These are phyloP conservation scores for Ceratocystis smalleyi DNA, from an alignment of 2,329 filamentous ascomycete species.

Conservation along the genomic window DNA sequence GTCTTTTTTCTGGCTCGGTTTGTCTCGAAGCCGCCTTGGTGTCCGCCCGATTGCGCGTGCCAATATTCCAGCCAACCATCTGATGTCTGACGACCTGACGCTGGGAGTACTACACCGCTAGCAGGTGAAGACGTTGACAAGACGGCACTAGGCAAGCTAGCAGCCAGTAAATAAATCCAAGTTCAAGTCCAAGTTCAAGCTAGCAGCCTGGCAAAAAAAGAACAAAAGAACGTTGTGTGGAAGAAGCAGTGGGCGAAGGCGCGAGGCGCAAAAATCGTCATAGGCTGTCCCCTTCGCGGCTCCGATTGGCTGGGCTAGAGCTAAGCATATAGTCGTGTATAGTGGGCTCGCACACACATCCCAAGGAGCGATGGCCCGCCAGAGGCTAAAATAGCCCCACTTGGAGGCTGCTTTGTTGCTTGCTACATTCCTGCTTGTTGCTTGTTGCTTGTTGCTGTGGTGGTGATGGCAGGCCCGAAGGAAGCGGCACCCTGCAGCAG, in stretches of 20 bases:
- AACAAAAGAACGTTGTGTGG: neutral
- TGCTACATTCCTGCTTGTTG: neutral
- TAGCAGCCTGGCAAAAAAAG: neutral
- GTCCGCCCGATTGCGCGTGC: neutral
- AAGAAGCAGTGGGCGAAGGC: neutral
- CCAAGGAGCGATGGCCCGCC: neutral
- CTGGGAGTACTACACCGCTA: too few species aligned
- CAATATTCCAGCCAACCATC: neutral
- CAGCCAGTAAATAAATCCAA: neutral
- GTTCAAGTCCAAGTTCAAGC: neutral
- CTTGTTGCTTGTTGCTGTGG: neutral
- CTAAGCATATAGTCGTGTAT: neutral
- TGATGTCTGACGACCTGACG: neutral
- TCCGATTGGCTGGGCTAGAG: neutral
- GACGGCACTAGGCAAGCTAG: neutral
- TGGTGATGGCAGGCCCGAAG: conserved; percentile 7
- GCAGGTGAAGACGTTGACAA: neutral
- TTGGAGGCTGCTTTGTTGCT: neutral
- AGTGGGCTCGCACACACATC: neutral
- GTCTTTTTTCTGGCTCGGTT: too few species aligned
- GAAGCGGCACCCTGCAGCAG: neutral
- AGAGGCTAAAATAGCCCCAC: conserved; percentile 5
- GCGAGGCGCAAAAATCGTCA: neutral
- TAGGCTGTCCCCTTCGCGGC: neutral
- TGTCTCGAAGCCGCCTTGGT: too few species aligned